Conservation (phyloP, 768 basidiomycete species). For the Sporobolomyces phaffii region DNA sequence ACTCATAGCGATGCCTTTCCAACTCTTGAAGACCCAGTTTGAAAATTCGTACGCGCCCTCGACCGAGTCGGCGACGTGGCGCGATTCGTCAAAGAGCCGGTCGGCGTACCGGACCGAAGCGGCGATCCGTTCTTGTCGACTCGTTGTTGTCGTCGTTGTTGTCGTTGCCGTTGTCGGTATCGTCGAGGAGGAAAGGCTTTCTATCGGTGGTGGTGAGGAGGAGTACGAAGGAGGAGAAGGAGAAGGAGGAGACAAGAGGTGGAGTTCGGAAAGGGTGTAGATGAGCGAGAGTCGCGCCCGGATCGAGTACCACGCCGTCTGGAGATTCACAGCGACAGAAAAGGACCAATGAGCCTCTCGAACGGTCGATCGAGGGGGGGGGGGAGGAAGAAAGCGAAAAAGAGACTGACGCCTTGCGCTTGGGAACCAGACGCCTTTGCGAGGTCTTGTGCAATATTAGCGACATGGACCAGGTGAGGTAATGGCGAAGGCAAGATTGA, state of each 20-base stretch:
- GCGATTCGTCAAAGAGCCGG: no score
- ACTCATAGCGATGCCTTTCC: no score
- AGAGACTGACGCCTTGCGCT: slow-evolving; percentile 23
- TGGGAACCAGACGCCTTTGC: slow-evolving; percentile 18
- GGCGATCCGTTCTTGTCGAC: no score
- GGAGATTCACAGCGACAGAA: not conserved
- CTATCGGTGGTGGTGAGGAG: not conserved
- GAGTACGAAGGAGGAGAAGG: not conserved
- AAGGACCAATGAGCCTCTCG: no score
- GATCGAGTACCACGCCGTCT: slow-evolving; percentile 34
- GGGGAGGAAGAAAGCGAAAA: not conserved
- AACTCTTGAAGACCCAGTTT: no score
- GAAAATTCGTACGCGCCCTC: no score
- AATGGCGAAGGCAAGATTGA: slow-evolving; percentile 6
- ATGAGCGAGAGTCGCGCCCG: slow-evolving; percentile 27
- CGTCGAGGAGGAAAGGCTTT: not conserved
- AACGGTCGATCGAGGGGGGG: not conserved
- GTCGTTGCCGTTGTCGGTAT: not conserved
- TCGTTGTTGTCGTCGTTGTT: no score
- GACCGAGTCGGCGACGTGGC: no score
- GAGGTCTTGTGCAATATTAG: slow-evolving; percentile 32
- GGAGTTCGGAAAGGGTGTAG: slow-evolving; percentile 16
- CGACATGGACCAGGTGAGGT: slow-evolving; percentile 13
- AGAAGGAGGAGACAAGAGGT: not conserved
- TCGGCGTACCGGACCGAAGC: no score